Evolutionary conservation across 257 asterid species (phyloP).

Genomic region (Vinca minor): DNA sequence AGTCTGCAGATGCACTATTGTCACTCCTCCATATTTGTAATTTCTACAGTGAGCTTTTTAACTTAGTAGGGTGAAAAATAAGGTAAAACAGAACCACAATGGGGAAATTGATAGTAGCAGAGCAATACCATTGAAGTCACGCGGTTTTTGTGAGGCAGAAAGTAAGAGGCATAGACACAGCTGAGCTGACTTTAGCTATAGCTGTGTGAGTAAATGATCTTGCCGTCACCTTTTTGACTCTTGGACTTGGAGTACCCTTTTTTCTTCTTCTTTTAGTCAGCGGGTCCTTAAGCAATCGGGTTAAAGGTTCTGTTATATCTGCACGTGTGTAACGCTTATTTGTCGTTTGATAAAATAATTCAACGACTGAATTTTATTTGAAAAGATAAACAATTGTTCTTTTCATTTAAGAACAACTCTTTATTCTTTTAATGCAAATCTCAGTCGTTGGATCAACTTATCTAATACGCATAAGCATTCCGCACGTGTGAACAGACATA

Average conservation of each 20-base stretch:
- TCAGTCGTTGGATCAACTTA: no score
- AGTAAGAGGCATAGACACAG: slow-evolving; percentile 32
- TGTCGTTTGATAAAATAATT: no score
- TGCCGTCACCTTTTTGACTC: slow-evolving; percentile 88
- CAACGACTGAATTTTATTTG: no score
- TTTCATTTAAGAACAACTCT: no score
- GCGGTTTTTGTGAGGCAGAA: slow-evolving; percentile 59
- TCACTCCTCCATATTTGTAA: background rate
- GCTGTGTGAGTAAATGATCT: slow-evolving; percentile 50
- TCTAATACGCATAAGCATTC: no score
- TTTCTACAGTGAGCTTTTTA: background rate
- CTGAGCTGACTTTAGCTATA: slow-evolving; percentile 81
- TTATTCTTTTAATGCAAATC: no score
- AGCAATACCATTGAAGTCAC: slow-evolving; percentile 21
- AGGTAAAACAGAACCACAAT: background rate
- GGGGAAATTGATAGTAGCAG: slow-evolving; percentile 18
- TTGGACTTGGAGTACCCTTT: slow-evolving; percentile 12
- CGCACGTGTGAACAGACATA: no score
- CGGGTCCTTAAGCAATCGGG: slow-evolving; percentile 15
- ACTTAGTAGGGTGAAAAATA: background rate
- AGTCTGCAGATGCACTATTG: background rate
- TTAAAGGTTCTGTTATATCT: no score
- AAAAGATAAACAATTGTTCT: no score
- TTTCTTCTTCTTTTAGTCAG: slow-evolving; percentile 25
- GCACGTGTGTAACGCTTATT: no score